These are phyloP conservation scores for Patellaria atrata DNA, from an alignment of 495 filamentous ascomycete species.

Conservation along the genomic window DNA sequence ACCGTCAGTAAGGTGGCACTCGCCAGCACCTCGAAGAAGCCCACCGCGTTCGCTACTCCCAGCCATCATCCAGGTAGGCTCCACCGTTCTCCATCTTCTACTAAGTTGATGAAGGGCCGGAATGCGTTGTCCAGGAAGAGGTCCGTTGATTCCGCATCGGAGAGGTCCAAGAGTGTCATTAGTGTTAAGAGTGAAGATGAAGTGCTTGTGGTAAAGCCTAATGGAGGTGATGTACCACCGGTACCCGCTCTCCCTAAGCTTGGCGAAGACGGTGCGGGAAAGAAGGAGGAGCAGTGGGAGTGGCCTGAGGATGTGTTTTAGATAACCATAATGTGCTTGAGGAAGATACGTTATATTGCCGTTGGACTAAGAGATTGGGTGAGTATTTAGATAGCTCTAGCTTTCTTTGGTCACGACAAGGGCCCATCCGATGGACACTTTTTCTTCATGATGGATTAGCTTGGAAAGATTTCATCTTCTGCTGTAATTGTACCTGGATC, in stretches of 20 bases:
- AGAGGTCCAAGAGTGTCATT: neutral
- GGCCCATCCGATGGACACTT: too few species aligned
- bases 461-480: too few species aligned
- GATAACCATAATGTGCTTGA: too few species aligned
- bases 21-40: slow-evolving; percentile 12
- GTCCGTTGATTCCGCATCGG: slow-evolving; percentile 3
- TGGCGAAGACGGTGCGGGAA: slow-evolving; percentile 8
- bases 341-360: too few species aligned
- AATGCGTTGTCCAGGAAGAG: slow-evolving; percentile 4
- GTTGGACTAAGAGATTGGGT: too few species aligned
- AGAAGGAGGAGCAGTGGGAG: slow-evolving; percentile 2
- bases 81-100: slow-evolving; percentile 1
- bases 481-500: too few species aligned
- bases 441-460: too few species aligned
- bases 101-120: slow-evolving; percentile 7
- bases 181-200: slow-evolving; percentile 5
- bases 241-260: slow-evolving; percentile 11
- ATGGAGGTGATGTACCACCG: slow-evolving; percentile 16
- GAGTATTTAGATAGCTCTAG: too few species aligned
- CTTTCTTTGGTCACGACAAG: too few species aligned
- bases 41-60: slow-evolving; percentile 13
- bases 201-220: slow-evolving; percentile 17
- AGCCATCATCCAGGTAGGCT: neutral
- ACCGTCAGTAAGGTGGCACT: slow-evolving; percentile 5
- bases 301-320: neutral